Conservation (phyloP, 345 rosid genomes). For the Ceriops decandra region DNA sequence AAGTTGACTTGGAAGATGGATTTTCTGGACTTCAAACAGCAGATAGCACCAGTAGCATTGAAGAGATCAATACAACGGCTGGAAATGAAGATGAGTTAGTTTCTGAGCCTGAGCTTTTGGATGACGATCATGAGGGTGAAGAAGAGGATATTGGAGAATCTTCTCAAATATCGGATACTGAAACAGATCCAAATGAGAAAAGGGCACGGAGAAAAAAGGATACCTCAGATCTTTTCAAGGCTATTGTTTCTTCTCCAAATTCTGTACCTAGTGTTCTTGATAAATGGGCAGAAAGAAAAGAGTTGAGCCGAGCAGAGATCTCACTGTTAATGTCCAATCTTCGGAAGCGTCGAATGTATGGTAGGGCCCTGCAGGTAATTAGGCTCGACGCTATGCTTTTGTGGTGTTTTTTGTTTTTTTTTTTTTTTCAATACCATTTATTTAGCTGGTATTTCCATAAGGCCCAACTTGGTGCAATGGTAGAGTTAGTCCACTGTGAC, state of each 20-base stretch:
- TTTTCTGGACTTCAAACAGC: conserved; percentile 62
- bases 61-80: conserved; percentile 21
- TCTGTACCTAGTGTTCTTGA: conserved; percentile 48
- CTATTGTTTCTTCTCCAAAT: conserved; percentile 43
- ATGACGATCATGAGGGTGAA: conserved; percentile 24
- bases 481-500: too few species aligned
- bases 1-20: conserved; percentile 57
- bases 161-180: conserved; percentile 28
- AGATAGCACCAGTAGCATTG: conserved; percentile 15
- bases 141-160: conserved; percentile 32
- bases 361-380: conserved; percentile 83
- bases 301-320: conserved; percentile 36
- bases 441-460: too few species aligned
- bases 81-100: conserved; percentile 43
- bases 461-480: too few species aligned
- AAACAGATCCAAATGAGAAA: conserved; percentile 23
- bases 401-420: too few species aligned
- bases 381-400: conserved; percentile 9
- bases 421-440: too few species aligned
- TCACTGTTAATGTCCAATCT: conserved; percentile 40
- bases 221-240: conserved; percentile 43
- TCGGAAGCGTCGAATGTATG: conserved; percentile 67
- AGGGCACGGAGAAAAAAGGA: conserved; percentile 9
- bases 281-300: conserved; percentile 68
- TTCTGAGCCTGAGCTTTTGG: conserved; percentile 45